phyloP scores from a whole-genome alignment of 2,329 filamentous ascomycete species.

The Teratosphaeria destructans region DNA sequence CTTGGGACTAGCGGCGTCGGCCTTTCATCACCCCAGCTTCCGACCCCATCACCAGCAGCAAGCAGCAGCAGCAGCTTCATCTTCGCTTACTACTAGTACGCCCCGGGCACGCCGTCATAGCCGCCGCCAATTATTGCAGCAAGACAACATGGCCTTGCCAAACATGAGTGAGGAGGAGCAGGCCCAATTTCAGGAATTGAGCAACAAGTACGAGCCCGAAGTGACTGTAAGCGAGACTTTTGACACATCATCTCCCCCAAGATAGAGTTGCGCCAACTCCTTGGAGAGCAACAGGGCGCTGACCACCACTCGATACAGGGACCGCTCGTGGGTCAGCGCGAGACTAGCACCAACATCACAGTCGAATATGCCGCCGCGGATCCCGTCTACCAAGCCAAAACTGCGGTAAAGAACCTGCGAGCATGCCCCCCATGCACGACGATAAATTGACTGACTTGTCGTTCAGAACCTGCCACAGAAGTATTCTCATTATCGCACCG shows the following conservation, averaged over 20 bases:
- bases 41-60: slow-evolving; percentile 9
- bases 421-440: neutral
- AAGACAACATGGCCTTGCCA: slow-evolving; percentile 28
- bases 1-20: slow-evolving; percentile 12
- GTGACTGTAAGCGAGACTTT: slow-evolving; percentile 37
- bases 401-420: slow-evolving; percentile 51
- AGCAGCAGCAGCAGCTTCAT: neutral
- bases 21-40: slow-evolving; percentile 14
- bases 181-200: slow-evolving; percentile 52
- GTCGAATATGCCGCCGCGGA: slow-evolving; percentile 85
- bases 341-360: slow-evolving; percentile 65
- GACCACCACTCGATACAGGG: slow-evolving; percentile 47
- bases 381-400: slow-evolving; percentile 75
- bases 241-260: neutral
- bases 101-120: slow-evolving; percentile 15
- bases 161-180: slow-evolving; percentile 42
- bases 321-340: slow-evolving; percentile 68
- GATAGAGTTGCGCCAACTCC: slow-evolving; percentile 12
- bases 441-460: neutral
- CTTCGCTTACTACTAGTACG: slow-evolving; percentile 2
- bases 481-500: slow-evolving; percentile 77
- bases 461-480: slow-evolving; percentile 64
- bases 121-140: slow-evolving; percentile 9
- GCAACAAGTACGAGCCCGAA: slow-evolving; percentile 50
- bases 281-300: slow-evolving; percentile 12